Evolutionary conservation across 352 stramenopile species (phyloP), one percentile per base, ranked within the genome.

Genomic region (Phytopythium boreale): DNA sequence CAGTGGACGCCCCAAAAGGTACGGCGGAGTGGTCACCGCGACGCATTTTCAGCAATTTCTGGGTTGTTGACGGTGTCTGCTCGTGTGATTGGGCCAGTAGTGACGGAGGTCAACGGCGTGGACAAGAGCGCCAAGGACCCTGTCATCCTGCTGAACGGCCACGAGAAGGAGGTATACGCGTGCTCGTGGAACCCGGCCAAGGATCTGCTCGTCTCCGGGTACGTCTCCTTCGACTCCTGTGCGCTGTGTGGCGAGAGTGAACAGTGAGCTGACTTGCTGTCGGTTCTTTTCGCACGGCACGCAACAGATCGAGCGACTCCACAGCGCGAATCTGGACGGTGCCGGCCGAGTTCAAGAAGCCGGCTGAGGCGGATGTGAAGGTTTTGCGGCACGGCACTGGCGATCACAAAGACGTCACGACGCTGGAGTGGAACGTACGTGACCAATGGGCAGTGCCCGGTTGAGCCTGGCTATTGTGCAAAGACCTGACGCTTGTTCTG

Each of bases 321-420:
- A 98, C 94, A 4, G 96, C 93, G 22, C 77, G 97, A 57, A 96
- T 99, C 72, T 99, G 96, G 97, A 71, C 86, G 60, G 87, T 98
- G 52, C 88, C 89, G n/a, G 84, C 67, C 61, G 82, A 90, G 66
- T 61, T 90, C 61, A 69, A 72, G 43, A 76, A 88, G 61, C 64
- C 67, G 36, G 72, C 78, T 19, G 52, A 72, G 1, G 51, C 76
- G 5, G 59, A 74, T 3, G 73, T 80, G 1, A 90, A 84, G 47
- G 81, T 95, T 29, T 64, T 95, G 44, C 77, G 80, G 57, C 86
- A 95, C 59, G 88, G 93, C 56, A 85, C 93, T 31, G 88, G 94
- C 36, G 74, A 90, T 31, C 97, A 98, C 71, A 99, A 98, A 71
- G 97, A 99, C 74, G 96, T 99, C 9, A 99, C 96, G 50, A 99